Evolutionary conservation across 2,329 filamentous ascomycete genomes (phyloP), one percentile per base, ranked within the genome.

Genomic region (Aspergillus brasiliensis): DNA sequence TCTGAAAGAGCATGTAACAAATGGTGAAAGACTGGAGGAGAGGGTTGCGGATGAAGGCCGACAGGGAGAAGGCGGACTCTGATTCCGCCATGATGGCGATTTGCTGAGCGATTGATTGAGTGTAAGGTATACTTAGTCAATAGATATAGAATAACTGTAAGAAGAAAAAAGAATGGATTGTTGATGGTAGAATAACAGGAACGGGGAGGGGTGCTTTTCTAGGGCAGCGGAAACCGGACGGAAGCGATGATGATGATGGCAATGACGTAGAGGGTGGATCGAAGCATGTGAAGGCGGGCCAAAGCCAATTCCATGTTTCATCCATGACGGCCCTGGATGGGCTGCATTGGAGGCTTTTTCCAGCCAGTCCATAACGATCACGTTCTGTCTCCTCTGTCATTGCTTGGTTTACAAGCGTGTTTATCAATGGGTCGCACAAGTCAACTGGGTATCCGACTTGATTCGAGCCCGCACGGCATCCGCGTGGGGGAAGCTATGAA

Each of bases 1-100:
- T 51, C 47, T 77, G 74, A 27, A 75, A 54, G 5, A 73, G 42
- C 19, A 73, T 40, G 42, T 76, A 76, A 19, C 70, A 56, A 54
- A 71, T 69, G 10, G 64, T 71, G 27, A 73, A 75, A 44, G 64
- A 68, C 59, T 70, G 53, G 1, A 74, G 65, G 34, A 75, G 67
- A 8, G 72, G 73, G 49, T 73, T 65, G 27, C 65, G 65, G 19
- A 74, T 61, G 7, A 72, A 55, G 34, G 64, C 61, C 11, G 62
- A 48, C 15, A 73, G 54, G 7, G 63, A 60, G 5, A 55, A 40
- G 17, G 25, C 52, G 17, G 64, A 71, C 8, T 60, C 51, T 19
- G 42, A 19, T 25, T 51, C 55, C 23, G 52, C 52, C 52, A 55
- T 55, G 40, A 8, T 44, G 17, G n/a, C 13, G 8, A 40, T 34